Evolutionary conservation across 768 basidiomycete genomes (phyloP).

Genomic region (Podaxis sp.): DNA sequence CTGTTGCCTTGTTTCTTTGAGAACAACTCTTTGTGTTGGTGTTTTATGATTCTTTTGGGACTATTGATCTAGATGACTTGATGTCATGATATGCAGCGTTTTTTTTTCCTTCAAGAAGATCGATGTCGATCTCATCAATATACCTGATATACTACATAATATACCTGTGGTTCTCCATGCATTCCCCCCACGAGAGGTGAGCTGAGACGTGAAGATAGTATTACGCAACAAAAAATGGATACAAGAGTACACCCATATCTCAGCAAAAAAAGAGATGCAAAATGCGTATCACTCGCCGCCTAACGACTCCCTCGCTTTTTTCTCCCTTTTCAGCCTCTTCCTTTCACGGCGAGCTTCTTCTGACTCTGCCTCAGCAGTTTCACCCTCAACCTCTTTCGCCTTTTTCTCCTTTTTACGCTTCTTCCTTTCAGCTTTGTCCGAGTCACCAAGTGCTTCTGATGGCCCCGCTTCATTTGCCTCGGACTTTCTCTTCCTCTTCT

Average conservation of each 20-base stretch:
- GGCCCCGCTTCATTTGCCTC: constrained; percentile 46
- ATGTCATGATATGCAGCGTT: constrained; percentile 8
- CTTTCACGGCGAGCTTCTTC: constrained; percentile 62
- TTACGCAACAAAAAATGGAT: not conserved
- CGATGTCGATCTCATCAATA: constrained; percentile 10
- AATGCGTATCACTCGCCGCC: constrained; percentile 32
- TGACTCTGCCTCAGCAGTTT: constrained; percentile 50
- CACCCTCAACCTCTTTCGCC: constrained; percentile 44
- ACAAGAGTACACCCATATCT: not conserved
- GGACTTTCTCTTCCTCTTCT: constrained; percentile 84
- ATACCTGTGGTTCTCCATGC: not conserved
- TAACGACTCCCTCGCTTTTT: constrained; percentile 50
- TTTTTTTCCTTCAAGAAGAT: not conserved
- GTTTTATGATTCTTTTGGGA: constrained; percentile 26
- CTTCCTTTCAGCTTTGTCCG: constrained; percentile 56
- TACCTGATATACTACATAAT: constrained; percentile 9
- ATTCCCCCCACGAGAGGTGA: not conserved
- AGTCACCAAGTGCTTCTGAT: constrained; percentile 39
- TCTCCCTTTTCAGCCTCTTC: constrained; percentile 70
- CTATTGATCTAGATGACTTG: constrained; percentile 20
- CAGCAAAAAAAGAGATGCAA: not conserved
- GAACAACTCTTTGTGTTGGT: constrained; percentile 15
- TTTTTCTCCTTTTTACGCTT: constrained; percentile 67
- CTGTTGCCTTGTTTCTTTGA: constrained; percentile 37
- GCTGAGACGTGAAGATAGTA: not conserved